Percentiles rank a stretch among this genome's conserved stretches.
Conservation (phyloP, 2,329 filamentous ascomycete species). For the Phoma sp. region DNA sequence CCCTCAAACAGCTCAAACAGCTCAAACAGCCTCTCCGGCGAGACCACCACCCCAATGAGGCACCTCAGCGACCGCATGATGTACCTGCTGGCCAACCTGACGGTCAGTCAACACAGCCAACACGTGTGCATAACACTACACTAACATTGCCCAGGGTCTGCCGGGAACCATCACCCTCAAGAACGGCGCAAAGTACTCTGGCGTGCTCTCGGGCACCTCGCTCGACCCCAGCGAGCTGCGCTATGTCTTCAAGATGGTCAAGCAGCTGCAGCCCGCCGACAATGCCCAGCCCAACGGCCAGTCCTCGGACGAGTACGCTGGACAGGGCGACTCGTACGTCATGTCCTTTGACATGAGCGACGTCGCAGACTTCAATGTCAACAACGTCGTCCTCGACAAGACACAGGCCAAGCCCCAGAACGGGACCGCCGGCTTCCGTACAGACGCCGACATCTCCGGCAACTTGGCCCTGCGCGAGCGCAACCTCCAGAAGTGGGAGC, state of each 20-base stretch:
- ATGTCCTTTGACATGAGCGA: constrained; percentile 70
- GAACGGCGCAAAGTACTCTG: constrained; percentile 66
- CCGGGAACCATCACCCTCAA: constrained; percentile 63
- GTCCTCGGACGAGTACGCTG: constrained; percentile 52
- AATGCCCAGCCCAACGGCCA: constrained; percentile 57
- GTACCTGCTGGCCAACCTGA: constrained; percentile 64
- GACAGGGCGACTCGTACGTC: constrained; percentile 55
- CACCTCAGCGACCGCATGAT: constrained; percentile 66
- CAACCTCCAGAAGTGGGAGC: constrained; percentile 81
- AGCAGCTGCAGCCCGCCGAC: constrained; percentile 53
- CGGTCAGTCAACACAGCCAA: constrained; percentile 54
- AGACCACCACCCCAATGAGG: constrained; percentile 61
- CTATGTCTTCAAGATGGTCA: constrained; percentile 71
- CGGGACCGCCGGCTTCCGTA: constrained; percentile 72
- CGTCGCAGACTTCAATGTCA: constrained; percentile 62
- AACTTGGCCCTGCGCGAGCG: constrained; percentile 73
- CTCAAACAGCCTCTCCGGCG: constrained; percentile 53
- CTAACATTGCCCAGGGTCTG: constrained; percentile 57
- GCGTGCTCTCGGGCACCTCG: constrained; percentile 65
- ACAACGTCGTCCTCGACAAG: constrained; percentile 60
- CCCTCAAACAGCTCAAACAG: too few relatives aligned
- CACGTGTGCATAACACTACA: not conserved
- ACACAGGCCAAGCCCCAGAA: constrained; percentile 61
- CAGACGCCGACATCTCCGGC: constrained; percentile 86
- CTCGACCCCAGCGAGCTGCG: constrained; percentile 60